These are phyloP conservation scores for Phytopythium vexans DNA, from an alignment of 352 stramenopile species.

Conservation along the genomic window DNA sequence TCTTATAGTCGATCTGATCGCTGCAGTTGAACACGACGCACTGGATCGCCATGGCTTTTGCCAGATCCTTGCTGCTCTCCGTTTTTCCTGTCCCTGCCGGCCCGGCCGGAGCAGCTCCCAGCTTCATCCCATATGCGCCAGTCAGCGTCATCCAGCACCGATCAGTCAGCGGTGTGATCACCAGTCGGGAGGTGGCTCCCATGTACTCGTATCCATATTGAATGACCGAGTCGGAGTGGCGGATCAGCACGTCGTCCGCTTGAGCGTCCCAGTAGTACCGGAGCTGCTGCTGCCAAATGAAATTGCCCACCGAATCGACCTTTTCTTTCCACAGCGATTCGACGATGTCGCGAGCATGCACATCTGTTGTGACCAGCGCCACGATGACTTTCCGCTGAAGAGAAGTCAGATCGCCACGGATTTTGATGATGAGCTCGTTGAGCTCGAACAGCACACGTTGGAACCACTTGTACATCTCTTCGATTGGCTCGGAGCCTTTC, in stretches of 20 bases:
- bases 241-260: slow-evolving; percentile 87
- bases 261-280: slow-evolving; percentile 93
- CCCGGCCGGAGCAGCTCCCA: slow-evolving; percentile 90
- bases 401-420: slow-evolving; percentile 84
- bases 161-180: slow-evolving; percentile 90
- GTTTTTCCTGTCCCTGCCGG: slow-evolving; percentile 96
- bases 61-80: slow-evolving; percentile 95
- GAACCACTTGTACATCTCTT: slow-evolving; percentile 68
- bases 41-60: slow-evolving; percentile 92
- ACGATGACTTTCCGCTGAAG: slow-evolving; percentile 93
- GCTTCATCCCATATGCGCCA: slow-evolving; percentile 90
- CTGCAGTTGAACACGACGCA: slow-evolving; percentile 97
- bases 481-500: slow-evolving; percentile 18
- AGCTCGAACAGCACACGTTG: slow-evolving; percentile 79
- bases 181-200: slow-evolving; percentile 85
- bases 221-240: slow-evolving; percentile 85
- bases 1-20: slow-evolving; percentile 96
- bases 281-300: slow-evolving; percentile 94
- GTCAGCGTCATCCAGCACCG: slow-evolving; percentile 96
- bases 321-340: slow-evolving; percentile 66
- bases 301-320: slow-evolving; percentile 78
- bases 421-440: slow-evolving; percentile 91
- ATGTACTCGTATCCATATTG: slow-evolving; percentile 96
- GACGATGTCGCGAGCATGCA: slow-evolving; percentile 90
- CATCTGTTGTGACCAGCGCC: slow-evolving; percentile 90